Conservation (phyloP, 257 asterid species). For the Fraxinus excelsior region DNA sequence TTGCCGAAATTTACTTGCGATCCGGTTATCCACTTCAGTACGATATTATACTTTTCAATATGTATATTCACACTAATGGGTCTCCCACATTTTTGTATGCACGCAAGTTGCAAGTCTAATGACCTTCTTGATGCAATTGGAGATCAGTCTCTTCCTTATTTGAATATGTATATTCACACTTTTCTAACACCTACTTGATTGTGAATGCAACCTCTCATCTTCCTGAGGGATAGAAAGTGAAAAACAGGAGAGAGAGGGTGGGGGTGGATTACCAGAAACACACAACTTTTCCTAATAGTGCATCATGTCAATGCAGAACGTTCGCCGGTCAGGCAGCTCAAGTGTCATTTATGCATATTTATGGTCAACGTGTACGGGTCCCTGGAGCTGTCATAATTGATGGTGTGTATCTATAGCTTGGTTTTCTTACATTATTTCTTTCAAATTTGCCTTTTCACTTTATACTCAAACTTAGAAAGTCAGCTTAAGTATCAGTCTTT, state of each 20-base stretch:
- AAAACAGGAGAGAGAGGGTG: not conserved
- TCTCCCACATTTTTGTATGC: not conserved
- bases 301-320: constrained; percentile 53
- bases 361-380: constrained; percentile 75
- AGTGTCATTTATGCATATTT: constrained; percentile 80
- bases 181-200: not conserved
- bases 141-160: not conserved
- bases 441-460: not conserved
- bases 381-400: constrained; percentile 92
- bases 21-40: constrained; percentile 83
- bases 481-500: not conserved
- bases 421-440: constrained; percentile 8
- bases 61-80: not conserved
- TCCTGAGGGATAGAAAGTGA: not conserved
- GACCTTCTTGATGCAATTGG: not conserved
- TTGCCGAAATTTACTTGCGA: constrained; percentile 77
- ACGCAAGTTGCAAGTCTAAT: no score
- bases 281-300: constrained; percentile 2
- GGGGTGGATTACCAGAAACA: not conserved
- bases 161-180: not conserved
- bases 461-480: not conserved
- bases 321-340: constrained; percentile 76
- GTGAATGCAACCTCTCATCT: not conserved
- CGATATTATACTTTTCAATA: constrained; percentile 16
- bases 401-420: constrained; percentile 46